A percentile compares a stretch with the other conserved stretches of the same genome.
Conservation (phyloP, 441 rosid genomes). For the Francoa sonchifolia region DNA sequence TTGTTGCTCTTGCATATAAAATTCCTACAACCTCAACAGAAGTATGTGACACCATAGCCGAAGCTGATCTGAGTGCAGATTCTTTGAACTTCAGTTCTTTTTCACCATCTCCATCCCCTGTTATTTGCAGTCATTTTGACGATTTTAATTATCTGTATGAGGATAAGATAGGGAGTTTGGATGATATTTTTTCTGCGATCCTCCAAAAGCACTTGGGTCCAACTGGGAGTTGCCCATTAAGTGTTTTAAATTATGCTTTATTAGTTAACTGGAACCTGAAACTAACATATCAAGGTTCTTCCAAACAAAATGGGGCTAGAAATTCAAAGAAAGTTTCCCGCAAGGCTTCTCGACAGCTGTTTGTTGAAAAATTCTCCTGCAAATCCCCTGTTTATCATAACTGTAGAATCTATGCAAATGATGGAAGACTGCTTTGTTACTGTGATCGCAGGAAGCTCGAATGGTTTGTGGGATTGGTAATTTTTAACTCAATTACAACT, state of each 20-base stretch:
- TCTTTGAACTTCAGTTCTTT: conserved; percentile 30
- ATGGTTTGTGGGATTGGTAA: conserved; percentile 41
- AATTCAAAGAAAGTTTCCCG: conserved; percentile 39
- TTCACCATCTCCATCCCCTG: conserved; percentile 46
- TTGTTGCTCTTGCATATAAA: conserved; percentile 48
- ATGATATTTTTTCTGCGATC: conserved; percentile 30
- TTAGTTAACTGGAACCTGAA: conserved; percentile 37
- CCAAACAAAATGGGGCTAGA: conserved; percentile 43
- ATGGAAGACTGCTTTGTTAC: conserved; percentile 83
- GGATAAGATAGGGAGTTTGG: conserved; percentile 27
- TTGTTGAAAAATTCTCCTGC: conserved; percentile 90
- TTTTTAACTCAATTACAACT: conserved; percentile 8
- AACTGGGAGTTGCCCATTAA: conserved; percentile 60
- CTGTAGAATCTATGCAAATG: conserved; percentile 85
- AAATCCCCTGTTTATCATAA: conserved; percentile 93
- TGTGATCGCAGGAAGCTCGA: conserved; percentile 86
- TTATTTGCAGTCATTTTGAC: conserved; percentile 60
- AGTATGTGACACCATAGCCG: conserved; percentile 33
- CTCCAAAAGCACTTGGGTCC: conserved; percentile 63
- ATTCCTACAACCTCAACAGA: conserved; percentile 32
- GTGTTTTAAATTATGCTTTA: conserved; percentile 59
- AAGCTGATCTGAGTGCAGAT: conserved; percentile 46
- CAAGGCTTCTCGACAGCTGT: conserved; percentile 68
- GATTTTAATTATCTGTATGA: conserved; percentile 33
- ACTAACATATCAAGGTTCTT: conserved; percentile 23